phyloP scores from a whole-genome alignment of 257 asterid genomes.

The Capsicum pubescens region DNA sequence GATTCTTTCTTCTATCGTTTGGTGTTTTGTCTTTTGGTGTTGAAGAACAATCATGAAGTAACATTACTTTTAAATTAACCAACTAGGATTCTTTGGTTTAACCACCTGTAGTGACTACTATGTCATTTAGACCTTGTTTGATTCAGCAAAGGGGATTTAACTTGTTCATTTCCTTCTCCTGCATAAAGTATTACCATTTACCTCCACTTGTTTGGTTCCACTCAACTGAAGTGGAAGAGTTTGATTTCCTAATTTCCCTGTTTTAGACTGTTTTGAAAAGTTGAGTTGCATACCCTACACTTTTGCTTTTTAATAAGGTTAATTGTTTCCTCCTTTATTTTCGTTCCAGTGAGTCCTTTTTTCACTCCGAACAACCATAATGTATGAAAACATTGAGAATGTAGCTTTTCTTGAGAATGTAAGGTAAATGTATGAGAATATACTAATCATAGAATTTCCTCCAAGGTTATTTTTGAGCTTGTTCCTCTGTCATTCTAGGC shows the following conservation, averaged over 20 bases:
- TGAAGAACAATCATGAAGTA: conserved; percentile 17
- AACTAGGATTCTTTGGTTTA: conserved; percentile 19
- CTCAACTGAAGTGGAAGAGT: conserved; percentile 3
- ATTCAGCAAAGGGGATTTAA: not conserved
- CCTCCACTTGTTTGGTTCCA: not conserved
- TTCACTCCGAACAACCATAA: not conserved
- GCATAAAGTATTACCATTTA: conserved; percentile 1
- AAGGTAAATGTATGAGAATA: not conserved
- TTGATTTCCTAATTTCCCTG: not conserved
- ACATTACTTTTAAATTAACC: not conserved
- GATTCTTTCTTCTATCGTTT: conserved; percentile 2
- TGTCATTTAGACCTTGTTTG: conserved; percentile 9
- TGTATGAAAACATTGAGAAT: not conserved
- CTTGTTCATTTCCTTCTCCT: conserved; percentile 19
- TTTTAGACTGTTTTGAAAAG: not conserved
- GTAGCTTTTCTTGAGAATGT: not conserved
- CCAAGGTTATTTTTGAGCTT: not conserved
- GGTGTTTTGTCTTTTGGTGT: not conserved
- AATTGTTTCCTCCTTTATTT: not conserved
- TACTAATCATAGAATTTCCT: not conserved
- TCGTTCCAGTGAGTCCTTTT: conserved; percentile 3
- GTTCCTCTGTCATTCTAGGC: not conserved
- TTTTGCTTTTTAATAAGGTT: not conserved
- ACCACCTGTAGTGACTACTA: not conserved
- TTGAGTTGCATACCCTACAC: not conserved